A percentile compares a stretch with the other conserved stretches of the same genome.
Evolutionary conservation across 805 yeast genomes (phyloP).

Genomic region (Myxozyma monticola): DNA sequence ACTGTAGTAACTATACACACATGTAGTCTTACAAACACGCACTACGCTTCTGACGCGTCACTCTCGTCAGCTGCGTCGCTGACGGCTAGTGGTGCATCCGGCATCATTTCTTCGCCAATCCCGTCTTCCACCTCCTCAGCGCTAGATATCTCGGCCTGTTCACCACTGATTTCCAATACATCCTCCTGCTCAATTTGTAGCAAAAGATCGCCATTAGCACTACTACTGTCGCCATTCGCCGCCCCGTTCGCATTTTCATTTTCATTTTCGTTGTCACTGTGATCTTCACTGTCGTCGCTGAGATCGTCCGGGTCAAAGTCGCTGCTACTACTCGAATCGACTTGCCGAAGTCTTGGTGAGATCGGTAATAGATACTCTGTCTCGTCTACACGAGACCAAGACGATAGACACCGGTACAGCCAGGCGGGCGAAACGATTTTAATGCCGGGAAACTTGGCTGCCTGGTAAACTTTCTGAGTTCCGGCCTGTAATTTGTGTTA

Average conservation of each 20-base stretch:
- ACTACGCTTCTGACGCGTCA: slow-evolving; percentile 5
- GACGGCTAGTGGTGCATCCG: no score
- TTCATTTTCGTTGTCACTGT: background rate
- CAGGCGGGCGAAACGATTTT: slow-evolving; percentile 89
- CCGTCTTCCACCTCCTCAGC: slow-evolving; percentile 2
- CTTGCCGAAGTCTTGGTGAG: slow-evolving; percentile 23
- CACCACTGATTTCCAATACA: no score
- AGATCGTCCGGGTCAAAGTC: slow-evolving; percentile 7
- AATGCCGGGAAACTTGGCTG: slow-evolving; percentile 61
- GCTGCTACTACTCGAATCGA: slow-evolving; percentile 8
- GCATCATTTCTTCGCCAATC: background rate
- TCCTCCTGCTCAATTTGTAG: no score
- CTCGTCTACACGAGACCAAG: slow-evolving; percentile 73
- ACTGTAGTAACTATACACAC: background rate
- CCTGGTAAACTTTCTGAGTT: slow-evolving; percentile 82
- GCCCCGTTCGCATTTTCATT: no score
- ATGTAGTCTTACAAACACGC: background rate
- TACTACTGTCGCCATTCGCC: no score
- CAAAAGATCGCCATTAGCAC: no score
- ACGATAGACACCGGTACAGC: slow-evolving; percentile 81
- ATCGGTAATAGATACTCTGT: slow-evolving; percentile 44
- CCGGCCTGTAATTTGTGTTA: slow-evolving; percentile 55
- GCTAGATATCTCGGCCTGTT: no score
- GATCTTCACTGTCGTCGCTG: no score
- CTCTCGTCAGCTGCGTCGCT: background rate